Base-by-base conservation (phyloP, 2,329 filamentous ascomycete genomes). In the Raffaelea arxii region DNA sequence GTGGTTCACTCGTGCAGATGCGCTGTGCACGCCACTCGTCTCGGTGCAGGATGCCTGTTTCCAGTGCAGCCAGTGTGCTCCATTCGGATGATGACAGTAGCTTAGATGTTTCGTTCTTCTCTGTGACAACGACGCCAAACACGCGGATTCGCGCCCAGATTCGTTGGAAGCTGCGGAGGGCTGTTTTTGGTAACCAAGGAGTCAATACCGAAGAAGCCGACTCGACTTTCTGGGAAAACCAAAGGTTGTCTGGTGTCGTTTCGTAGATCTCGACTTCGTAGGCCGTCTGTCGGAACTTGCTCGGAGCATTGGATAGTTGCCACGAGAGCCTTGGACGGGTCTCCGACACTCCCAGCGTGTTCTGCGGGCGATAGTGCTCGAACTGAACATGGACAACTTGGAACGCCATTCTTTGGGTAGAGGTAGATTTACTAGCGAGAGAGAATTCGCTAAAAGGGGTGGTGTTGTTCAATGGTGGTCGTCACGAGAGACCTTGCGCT, bases 151-250 rank as follows among this genome's bases (percentile, higher is more conserved):
- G n/a, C 3, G 48, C 41, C 3, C 47, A 48, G 9, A 10, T n/a
- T 4, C 53, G 43, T 6, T 49, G 48, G 12, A 18, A 36, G 7
- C 5, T 36, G 32, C n/a, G n/a, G n/a, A n/a, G n/a, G n/a, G n/a
- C n/a, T n/a, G 43, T 32, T 24, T 53, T 48, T 7, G 63, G 64
- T 64, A 63, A 67, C 6, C 60, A 59, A 7, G 6, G 14, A 6
- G 14, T 12, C 16, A 36, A n/a, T 16, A 12, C 19, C 32, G 32
- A n/a, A 6, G 32, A 36, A 9, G 32, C 7, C 32, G 19, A 7
- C 32, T 12, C 16, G 6, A n/a, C 6, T 7, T 12, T 36, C 32
- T 7, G 16, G 32, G n/a, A n/a, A n/a, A n/a, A n/a, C n/a, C n/a
- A n/a, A n/a, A n/a, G n/a, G n/a, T n/a, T n/a, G n/a, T n/a, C n/a